phyloP scores from a whole-genome alignment of 2,329 filamentous ascomycete species.

The Exophiala spinifera region DNA sequence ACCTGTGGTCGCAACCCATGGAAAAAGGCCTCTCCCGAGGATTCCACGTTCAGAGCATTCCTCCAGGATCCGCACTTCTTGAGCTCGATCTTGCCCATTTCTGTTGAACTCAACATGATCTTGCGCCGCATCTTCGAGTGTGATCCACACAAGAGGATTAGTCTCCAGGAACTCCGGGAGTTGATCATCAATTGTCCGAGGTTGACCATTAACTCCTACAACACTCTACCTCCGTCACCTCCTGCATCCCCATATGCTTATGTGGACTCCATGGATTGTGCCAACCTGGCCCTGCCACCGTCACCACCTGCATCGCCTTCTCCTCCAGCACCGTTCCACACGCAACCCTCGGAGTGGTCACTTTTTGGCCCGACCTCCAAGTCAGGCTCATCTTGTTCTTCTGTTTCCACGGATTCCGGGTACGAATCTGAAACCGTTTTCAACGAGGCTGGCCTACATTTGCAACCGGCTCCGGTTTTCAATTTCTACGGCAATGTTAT shows the following conservation, averaged over 20 bases:
- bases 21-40: conserved; percentile 92
- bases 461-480: conserved; percentile 21
- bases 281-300: conserved; percentile 37
- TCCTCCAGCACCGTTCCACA: conserved; percentile 19
- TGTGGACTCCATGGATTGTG: conserved; percentile 36
- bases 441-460: conserved; percentile 18
- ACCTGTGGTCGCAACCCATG: conserved; percentile 98
- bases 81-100: conserved; percentile 86
- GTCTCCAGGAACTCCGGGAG: conserved; percentile 72
- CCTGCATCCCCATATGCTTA: conserved; percentile 33
- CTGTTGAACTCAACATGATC: conserved; percentile 84
- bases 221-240: conserved; percentile 41
- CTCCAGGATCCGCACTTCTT: conserved; percentile 81
- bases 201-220: conserved; percentile 57
- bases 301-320: conserved; percentile 33
- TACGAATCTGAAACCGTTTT: conserved; percentile 28
- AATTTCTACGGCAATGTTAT: conserved; percentile 30
- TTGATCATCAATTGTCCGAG: conserved; percentile 72
- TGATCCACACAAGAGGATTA: conserved; percentile 78
- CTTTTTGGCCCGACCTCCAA: conserved; percentile 28
- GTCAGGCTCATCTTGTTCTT: conserved; percentile 28
- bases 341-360: conserved; percentile 27
- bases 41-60: conserved; percentile 92
- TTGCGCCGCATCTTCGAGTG: conserved; percentile 82
- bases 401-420: conserved; percentile 29